Base-by-base conservation (phyloP, 768 basidiomycete genomes). In the Pilatotrama ljubarskyi region DNA sequence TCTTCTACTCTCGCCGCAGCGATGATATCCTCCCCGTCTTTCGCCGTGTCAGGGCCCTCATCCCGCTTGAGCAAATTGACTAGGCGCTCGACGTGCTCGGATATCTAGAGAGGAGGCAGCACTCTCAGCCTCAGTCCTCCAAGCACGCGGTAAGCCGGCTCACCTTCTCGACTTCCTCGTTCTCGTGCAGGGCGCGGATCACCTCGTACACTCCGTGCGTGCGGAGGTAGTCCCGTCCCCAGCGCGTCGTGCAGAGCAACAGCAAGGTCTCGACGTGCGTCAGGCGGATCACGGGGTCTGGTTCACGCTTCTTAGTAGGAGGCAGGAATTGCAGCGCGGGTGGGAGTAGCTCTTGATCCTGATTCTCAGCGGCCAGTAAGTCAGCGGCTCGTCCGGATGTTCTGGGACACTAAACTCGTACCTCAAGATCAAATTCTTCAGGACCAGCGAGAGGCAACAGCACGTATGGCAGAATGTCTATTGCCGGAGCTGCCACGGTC, bases 381-480 rank as follows among this genome's bases (percentile, higher is more conserved):
- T n/a, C n/a, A n/a, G n/a, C n/a, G n/a, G n/a, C n/a, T n/a, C n/a
- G n/a, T n/a, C n/a, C n/a, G n/a, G n/a, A n/a, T n/a, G n/a, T n/a
- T n/a, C n/a, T n/a, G n/a, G n/a, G n/a, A n/a, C n/a, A n/a, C n/a
- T n/a, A 25, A 15, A 4, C 14, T 32, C 78, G 53, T 65, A 92
- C 93, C 62, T 98, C 95, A 1, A 96, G 79, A 57, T 97, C 95
- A 60, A 92, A 87, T 73, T 98, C 97, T 73, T 98, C 97, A 1
- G 94, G 90, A 6, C 96, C 95, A 41, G 96, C 94, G 2, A 99
- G 78, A 0, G 97, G 96, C 0, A 95, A 82, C 3, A 99, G 80
- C 11, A 99, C 79, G 69, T 86, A 90, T 0, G 93, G 89, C 10
- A 98, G 79, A 2, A 89, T 83, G 72, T 94, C 89, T 36, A 98